Conservation (phyloP, 768 basidiomycete species). For the Agrocybe pediades region DNA sequence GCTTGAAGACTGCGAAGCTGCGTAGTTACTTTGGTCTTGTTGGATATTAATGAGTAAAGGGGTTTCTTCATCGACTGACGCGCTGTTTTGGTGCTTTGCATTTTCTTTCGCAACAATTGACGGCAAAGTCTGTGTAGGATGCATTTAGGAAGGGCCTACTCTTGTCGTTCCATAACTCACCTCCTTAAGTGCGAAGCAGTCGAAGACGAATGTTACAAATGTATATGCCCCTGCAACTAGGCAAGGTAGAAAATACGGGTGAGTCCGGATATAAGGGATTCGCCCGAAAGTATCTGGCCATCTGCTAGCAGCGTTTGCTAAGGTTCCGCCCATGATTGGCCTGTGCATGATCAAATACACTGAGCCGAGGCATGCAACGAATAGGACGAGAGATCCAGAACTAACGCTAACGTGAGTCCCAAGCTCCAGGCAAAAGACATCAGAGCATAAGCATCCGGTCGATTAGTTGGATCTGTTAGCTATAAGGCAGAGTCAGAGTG, state of each 20-base stretch:
- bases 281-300: constrained; percentile 63
- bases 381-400: not conserved
- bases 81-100: constrained; percentile 1
- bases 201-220: constrained; percentile 33
- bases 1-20: not conserved
- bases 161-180: no score
- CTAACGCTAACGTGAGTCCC: constrained; percentile 24
- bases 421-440: constrained; percentile 36
- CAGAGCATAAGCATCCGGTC: constrained; percentile 38
- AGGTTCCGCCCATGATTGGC: constrained; percentile 63
- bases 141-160: no score
- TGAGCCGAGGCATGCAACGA: no score
- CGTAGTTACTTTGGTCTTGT: constrained; percentile 2
- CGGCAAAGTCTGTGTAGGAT: constrained; percentile 33
- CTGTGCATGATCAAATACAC: constrained; percentile 35
- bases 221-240: constrained; percentile 35
- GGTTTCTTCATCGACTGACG: not conserved
- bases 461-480: constrained; percentile 29
- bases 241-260: constrained; percentile 56
- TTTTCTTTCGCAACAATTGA: constrained; percentile 20
- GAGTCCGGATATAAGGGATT: constrained; percentile 29
- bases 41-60: not conserved
- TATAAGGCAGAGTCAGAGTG: not conserved
- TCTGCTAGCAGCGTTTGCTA: constrained; percentile 57
- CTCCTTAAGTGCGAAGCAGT: constrained; percentile 45